phyloP scores from a whole-genome alignment of 2,329 filamentous ascomycete species.

The Westerdykella aurantiaca region DNA sequence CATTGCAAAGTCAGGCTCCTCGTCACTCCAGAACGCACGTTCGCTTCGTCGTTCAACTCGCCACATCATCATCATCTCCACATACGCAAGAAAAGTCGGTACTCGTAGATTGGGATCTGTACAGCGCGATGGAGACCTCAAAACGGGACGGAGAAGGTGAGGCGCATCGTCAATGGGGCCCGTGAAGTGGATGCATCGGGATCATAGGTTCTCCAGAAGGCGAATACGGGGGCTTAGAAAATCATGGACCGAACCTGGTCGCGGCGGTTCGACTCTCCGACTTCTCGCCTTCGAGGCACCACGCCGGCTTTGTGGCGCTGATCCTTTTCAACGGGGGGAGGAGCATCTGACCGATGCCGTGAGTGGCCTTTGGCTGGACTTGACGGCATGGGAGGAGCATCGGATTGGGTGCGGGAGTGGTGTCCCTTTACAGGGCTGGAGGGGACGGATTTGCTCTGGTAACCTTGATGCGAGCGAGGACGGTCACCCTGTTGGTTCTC shows the following conservation, averaged over 20 bases:
- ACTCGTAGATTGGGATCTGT: not conserved
- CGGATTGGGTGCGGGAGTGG: not conserved
- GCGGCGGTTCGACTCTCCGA: constrained; percentile 19
- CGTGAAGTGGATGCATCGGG: too few species aligned
- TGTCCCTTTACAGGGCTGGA: constrained; percentile 24
- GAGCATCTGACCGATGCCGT: constrained; percentile 28
- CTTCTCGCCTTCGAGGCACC: constrained; percentile 9
- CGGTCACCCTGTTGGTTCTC: constrained; percentile 19
- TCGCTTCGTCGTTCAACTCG: not conserved
- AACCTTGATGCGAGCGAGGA: constrained; percentile 27
- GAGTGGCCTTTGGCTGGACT: constrained; percentile 15
- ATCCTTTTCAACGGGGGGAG: constrained; percentile 30
- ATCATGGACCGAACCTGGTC: constrained; percentile 41
- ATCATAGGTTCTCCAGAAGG: not conserved
- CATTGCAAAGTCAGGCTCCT: too few species aligned
- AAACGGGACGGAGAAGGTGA: too few species aligned
- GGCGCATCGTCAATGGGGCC: too few species aligned
- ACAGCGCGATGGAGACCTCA: too few species aligned
- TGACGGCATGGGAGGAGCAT: not conserved
- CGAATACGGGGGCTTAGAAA: constrained; percentile 22
- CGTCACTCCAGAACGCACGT: not conserved
- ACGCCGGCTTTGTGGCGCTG: constrained; percentile 12
- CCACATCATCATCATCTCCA: not conserved
- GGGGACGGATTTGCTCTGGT: constrained; percentile 19
- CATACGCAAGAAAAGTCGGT: not conserved